Conservation (phyloP, 2,329 filamentous ascomycete genomes). For the Lecanicillium sp. region DNA sequence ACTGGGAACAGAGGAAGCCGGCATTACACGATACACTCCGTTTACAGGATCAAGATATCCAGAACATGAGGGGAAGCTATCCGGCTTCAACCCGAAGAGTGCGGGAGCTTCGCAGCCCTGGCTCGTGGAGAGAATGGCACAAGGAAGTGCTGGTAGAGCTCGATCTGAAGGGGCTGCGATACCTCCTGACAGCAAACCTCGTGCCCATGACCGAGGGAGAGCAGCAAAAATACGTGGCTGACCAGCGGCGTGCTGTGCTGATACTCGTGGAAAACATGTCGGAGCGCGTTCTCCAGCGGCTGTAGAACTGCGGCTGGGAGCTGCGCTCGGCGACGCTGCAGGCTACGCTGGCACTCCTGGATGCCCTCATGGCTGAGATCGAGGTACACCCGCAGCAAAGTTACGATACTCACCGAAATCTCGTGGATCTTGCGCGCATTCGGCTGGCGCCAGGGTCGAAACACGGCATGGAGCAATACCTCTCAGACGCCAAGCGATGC, state of each 20-base stretch:
- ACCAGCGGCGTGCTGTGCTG: slow-evolving; percentile 1
- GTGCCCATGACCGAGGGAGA: not conserved
- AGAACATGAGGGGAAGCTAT: too few species aligned
- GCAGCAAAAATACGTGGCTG: not conserved
- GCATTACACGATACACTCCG: too few species aligned
- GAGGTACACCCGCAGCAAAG: slow-evolving; percentile 2
- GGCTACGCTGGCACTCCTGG: slow-evolving; percentile 5
- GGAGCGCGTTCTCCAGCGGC: not conserved
- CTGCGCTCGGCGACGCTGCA: not conserved
- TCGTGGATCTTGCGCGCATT: not conserved
- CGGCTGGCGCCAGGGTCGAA: not conserved
- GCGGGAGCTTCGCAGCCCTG: too few species aligned
- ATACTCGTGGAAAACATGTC: not conserved
- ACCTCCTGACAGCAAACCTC: not conserved
- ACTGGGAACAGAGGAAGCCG: too few species aligned
- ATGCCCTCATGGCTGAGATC: not conserved
- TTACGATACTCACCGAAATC: slow-evolving; percentile 6
- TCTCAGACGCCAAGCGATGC: not conserved
- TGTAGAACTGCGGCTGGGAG: slow-evolving; percentile 1
- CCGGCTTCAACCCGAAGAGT: too few species aligned
- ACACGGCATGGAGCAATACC: not conserved
- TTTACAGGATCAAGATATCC: too few species aligned
- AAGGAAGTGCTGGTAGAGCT: slow-evolving; percentile 3
- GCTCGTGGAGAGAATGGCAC: too few species aligned
- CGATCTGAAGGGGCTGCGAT: not conserved